Conservation (phyloP, 2,329 filamentous ascomycete genomes). For the Colletotrichum sp. region DNA sequence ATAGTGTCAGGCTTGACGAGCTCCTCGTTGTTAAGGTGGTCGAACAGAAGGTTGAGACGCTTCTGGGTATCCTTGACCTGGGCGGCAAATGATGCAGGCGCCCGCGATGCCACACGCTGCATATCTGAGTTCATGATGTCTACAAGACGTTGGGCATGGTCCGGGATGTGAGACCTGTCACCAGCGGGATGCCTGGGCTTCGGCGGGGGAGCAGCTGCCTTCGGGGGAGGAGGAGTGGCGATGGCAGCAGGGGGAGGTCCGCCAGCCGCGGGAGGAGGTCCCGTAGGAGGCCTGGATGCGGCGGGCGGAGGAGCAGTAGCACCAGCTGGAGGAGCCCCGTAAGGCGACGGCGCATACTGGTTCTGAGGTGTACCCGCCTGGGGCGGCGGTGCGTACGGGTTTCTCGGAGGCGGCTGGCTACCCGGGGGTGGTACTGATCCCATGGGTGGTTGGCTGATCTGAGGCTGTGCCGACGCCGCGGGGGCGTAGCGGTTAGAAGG, state of each 20-base stretch:
- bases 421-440: constrained; percentile 42
- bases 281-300: constrained; percentile 40
- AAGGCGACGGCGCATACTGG: constrained; percentile 68
- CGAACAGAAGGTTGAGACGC: constrained; percentile 90
- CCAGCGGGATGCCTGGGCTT: constrained; percentile 77
- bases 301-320: constrained; percentile 25
- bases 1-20: constrained; percentile 82
- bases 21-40: constrained; percentile 96
- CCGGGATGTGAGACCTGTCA: constrained; percentile 88
- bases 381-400: constrained; percentile 49
- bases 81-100: constrained; percentile 82
- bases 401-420: constrained; percentile 49
- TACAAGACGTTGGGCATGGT: constrained; percentile 76
- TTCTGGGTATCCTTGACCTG: constrained; percentile 96
- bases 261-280: constrained; percentile 47
- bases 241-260: constrained; percentile 29
- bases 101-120: constrained; percentile 84
- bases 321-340: constrained; percentile 44
- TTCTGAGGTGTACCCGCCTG: constrained; percentile 51
- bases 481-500: constrained; percentile 79
- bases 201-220: constrained; percentile 55
- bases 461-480: constrained; percentile 61
- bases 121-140: constrained; percentile 85
- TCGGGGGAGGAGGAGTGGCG: constrained; percentile 53
- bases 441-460: constrained; percentile 48